Base-by-base conservation (phyloP, 768 basidiomycete genomes). In the Nidularia pulvinata region DNA sequence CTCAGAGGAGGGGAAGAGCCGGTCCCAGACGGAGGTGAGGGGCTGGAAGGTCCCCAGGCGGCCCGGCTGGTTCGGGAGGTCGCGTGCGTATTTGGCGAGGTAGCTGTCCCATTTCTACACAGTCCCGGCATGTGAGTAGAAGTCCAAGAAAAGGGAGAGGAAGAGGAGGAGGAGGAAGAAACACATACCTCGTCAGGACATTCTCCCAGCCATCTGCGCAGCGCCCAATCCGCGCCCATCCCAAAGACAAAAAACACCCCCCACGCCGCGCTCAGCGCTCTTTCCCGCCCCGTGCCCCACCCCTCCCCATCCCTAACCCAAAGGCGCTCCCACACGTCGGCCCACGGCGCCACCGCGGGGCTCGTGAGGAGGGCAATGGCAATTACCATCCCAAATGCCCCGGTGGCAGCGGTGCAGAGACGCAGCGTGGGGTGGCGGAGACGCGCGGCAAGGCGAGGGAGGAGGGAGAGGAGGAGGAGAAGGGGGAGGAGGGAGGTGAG, bases 71-170 rank as follows among this genome's bases (percentile, higher is more conserved):
- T 77, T 78, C 7, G 86, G 85, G 19, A 86, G 74, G 50, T 76
- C 76, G 19, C 77, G 61, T 4, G 80, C 69, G 54, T 86, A 88
- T 30, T 80, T 75, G 3, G 84, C 77, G 19, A 90, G 79, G 55
- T 85, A 88, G 19, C 67, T 72, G 57, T 89, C 85, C 86, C 86
- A 90, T 72, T 85, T 85, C 85, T 87, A 51, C 25, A 25, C 4
- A 1, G 6, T 14, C 7, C 30, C 14, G 49, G 32, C 34, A 50
- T 46, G 39, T 44, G n/a, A 55, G 42, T 16, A 33, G 54, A 48
- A 45, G 45, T 46, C 7, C 44, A 30, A 48, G 50, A 34, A 46
- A 13, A 39, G 14, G 4, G 4, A 30, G 54, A 47, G 42, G 45
- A 46, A 7, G 43, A 32, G 48, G 50, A 36, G 45, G 14, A 39